Conservation (phyloP, 805 yeast species). For the Tetrapisispora iriomotensis region DNA sequence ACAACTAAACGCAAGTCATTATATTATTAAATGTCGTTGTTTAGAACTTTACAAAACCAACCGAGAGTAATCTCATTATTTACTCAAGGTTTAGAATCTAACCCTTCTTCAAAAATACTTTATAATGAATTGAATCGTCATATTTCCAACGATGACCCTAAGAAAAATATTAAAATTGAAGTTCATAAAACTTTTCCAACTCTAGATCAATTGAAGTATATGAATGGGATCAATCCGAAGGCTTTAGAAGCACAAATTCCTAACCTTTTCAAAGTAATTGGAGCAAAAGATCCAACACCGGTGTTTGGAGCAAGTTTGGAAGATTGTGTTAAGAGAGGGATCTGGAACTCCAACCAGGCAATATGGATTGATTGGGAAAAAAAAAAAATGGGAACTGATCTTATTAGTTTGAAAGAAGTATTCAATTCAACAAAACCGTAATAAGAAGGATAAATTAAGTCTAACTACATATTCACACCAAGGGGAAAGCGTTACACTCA, state of each 20-base stretch:
- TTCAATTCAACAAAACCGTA: conserved; percentile 1
- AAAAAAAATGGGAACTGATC: conserved; percentile 19
- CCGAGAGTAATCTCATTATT: conserved; percentile 41
- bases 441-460: not conserved
- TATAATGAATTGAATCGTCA: conserved; percentile 7
- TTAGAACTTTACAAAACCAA: conserved; percentile 35
- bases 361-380: conserved; percentile 32
- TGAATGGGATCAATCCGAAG: conserved; percentile 12
- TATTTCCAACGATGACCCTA: conserved; percentile 7
- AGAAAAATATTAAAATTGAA: conserved; percentile 15
- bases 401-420: conserved; percentile 8
- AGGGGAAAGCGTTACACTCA: too few relatives aligned
- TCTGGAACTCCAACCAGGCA: conserved; percentile 18
- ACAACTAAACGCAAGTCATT: too few relatives aligned
- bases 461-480: not conserved
- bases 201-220: conserved; percentile 22
- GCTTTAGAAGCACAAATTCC: conserved; percentile 14
- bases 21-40: conserved; percentile 34
- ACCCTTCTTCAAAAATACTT: conserved; percentile 17
- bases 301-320: conserved; percentile 17
- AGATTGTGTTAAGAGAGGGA: conserved; percentile 12
- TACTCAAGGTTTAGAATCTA: conserved; percentile 17
- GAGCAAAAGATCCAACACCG: conserved; percentile 8
- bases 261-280: conserved; percentile 9
- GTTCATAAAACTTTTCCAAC: conserved; percentile 22